Evolutionary conservation across 495 filamentous ascomycete species (phyloP).

Genomic region (Trichoderma erinaceum): DNA sequence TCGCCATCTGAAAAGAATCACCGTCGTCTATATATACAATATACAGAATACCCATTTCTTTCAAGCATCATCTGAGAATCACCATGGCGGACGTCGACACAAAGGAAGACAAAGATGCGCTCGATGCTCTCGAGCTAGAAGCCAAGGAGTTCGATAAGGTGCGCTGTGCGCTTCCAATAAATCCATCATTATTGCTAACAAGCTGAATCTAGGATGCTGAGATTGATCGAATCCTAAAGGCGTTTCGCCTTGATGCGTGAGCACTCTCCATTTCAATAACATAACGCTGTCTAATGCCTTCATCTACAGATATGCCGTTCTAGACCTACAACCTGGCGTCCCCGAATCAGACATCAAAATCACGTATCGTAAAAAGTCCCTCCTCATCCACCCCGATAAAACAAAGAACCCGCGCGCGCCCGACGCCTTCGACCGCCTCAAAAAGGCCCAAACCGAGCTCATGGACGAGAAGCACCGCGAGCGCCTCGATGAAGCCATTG

Average conservation of each 20-base stretch:
- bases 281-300: constrained; percentile 17
- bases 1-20: neutral
- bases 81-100: constrained; percentile 20
- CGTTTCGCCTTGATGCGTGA: constrained; percentile 85
- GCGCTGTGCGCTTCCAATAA: constrained; percentile 11
- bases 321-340: constrained; percentile 92
- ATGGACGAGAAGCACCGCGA: constrained; percentile 89
- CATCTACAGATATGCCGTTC: constrained; percentile 69
- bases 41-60: neutral
- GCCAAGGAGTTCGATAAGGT: constrained; percentile 88
- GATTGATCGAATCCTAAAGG: constrained; percentile 87
- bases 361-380: constrained; percentile 88
- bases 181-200: constrained; percentile 16
- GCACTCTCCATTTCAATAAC: constrained; percentile 19
- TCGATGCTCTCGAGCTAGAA: constrained; percentile 80
- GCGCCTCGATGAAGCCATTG: constrained; percentile 87
- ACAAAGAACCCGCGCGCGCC: constrained; percentile 86
- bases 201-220: constrained; percentile 68
- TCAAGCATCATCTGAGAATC: too few relatives aligned
- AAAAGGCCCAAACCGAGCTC: constrained; percentile 84
- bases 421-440: constrained; percentile 93
- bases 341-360: constrained; percentile 94
- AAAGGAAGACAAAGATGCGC: constrained; percentile 66
- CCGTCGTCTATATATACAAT: neutral
- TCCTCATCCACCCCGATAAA: constrained; percentile 98